Percentiles rank a stretch among this genome's conserved stretches.
Evolutionary conservation across 2,329 filamentous ascomycete genomes (phyloP).

Genomic region (Claviceps arundinis): DNA sequence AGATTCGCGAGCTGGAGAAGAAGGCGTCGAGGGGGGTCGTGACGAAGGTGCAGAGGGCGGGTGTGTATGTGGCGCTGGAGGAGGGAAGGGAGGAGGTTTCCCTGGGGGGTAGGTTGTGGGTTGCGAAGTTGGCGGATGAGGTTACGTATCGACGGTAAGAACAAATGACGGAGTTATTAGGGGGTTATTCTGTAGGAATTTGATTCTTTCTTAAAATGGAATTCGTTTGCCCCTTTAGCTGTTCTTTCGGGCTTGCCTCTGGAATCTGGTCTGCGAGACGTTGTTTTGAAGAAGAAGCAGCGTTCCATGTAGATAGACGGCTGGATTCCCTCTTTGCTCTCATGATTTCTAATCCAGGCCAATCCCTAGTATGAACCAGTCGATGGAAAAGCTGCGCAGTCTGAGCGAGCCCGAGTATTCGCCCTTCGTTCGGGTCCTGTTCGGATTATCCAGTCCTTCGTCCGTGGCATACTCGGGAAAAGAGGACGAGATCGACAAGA

Average conservation of each 20-base stretch:
- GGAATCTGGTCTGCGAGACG: too few relatives aligned
- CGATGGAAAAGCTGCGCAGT: conserved; percentile 45
- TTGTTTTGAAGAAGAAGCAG: too few relatives aligned
- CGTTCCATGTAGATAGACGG: too few relatives aligned
- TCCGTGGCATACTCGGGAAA: conserved; percentile 28
- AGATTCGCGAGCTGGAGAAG: conserved; percentile 56
- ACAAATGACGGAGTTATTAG: too few relatives aligned
- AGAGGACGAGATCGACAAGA: conserved; percentile 29
- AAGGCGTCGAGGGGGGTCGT: conserved; percentile 60
- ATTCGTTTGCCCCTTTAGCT: too few relatives aligned
- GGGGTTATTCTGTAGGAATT: not conserved
- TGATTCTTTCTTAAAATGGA: not conserved
- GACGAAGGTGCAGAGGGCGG: conserved; percentile 43
- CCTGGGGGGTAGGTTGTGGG: conserved; percentile 41
- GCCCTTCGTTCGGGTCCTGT: conserved; percentile 46
- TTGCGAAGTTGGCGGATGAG: conserved; percentile 55
- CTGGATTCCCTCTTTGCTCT: not conserved
- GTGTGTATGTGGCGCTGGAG: conserved; percentile 55
- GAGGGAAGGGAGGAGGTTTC: conserved; percentile 41
- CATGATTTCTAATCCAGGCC: not conserved
- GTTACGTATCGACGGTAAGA: conserved; percentile 46
- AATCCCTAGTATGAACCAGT: conserved; percentile 42
- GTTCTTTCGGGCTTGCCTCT: not conserved
- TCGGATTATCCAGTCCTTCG: conserved; percentile 42
- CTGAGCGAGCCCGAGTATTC: conserved; percentile 47